Percentiles rank a stretch among this genome's conserved stretches.
phyloP scores from a whole-genome alignment of 352 stramenopile genomes.

The Pythium sp. region DNA sequence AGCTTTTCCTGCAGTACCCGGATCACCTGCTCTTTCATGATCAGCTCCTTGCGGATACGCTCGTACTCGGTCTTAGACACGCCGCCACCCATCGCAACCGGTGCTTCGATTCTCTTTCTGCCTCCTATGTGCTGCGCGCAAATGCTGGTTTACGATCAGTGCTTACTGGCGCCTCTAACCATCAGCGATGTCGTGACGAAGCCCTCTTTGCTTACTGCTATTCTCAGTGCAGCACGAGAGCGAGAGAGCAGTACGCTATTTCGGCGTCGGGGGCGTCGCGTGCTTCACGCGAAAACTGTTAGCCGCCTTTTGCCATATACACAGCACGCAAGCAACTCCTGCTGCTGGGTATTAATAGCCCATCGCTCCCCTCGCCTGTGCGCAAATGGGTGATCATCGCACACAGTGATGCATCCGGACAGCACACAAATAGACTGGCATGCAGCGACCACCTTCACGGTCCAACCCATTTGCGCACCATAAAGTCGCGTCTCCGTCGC shows the following conservation, averaged over 20 bases:
- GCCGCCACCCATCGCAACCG: constrained; percentile 49
- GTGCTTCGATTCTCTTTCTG: neutral
- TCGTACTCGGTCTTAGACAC: constrained; percentile 77
- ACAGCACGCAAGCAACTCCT: neutral
- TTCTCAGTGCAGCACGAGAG: neutral
- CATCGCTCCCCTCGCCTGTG: neutral
- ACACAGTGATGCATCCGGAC: neutral
- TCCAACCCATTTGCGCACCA: neutral
- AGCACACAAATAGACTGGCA: neutral
- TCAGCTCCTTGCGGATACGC: constrained; percentile 62
- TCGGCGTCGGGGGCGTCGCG: neutral
- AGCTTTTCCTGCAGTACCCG: constrained; percentile 55
- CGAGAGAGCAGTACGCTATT: neutral
- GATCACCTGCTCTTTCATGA: constrained; percentile 75
- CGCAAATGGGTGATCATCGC: neutral
- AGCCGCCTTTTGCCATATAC: neutral
- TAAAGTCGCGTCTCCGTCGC: neutral
- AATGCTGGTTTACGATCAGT: neutral
- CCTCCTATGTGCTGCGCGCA: neutral
- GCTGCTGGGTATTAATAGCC: neutral
- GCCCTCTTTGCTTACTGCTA: neutral
- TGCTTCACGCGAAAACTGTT: neutral
- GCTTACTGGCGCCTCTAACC: neutral
- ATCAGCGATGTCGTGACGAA: neutral
- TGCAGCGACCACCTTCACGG: neutral